These are phyloP conservation scores for Boletales sp. DNA, from an alignment of 768 basidiomycete species.

Conservation along the genomic window DNA sequence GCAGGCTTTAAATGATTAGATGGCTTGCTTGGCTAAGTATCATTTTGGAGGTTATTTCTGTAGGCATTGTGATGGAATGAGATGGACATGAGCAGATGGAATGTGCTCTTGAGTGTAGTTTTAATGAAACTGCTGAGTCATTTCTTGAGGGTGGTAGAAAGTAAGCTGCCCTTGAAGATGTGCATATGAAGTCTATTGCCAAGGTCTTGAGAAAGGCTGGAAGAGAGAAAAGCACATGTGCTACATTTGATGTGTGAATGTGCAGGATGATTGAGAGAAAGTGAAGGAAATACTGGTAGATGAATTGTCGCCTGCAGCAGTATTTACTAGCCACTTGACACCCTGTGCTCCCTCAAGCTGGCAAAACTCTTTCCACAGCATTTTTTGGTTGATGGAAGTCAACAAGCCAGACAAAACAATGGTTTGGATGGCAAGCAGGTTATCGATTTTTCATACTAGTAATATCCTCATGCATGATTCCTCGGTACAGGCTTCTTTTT, in stretches of 20 bases:
- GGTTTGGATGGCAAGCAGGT: slow-evolving; percentile 81
- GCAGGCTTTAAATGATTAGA: slow-evolving; percentile 88
- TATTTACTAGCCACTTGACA: slow-evolving; percentile 63
- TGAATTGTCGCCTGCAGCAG: slow-evolving; percentile 43
- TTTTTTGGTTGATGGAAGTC: slow-evolving; percentile 54
- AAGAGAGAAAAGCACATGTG: slow-evolving; percentile 67
- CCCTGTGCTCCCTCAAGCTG: slow-evolving; percentile 76
- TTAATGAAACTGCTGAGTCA: slow-evolving; percentile 67
- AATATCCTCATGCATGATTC: too few relatives aligned
- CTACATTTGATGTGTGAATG: slow-evolving; percentile 32
- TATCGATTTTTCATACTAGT: slow-evolving; percentile 40
- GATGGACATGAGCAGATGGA: background rate
- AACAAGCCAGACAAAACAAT: slow-evolving; percentile 76
- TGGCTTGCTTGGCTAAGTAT: slow-evolving; percentile 70
- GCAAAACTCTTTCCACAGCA: slow-evolving; percentile 81
- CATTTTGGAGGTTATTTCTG: slow-evolving; percentile 33
- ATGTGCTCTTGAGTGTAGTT: slow-evolving; percentile 29
- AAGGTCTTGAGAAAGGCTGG: slow-evolving; percentile 64
- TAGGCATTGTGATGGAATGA: background rate
- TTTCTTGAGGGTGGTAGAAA: slow-evolving; percentile 86
- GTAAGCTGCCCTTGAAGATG: slow-evolving; percentile 82
- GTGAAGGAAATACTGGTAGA: slow-evolving; percentile 41
- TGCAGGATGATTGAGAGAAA: background rate
- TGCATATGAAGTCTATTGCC: slow-evolving; percentile 85
- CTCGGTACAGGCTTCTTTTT: slow-evolving; percentile 39